Conservation (phyloP, 2,329 filamentous ascomycete species). For the Ceratocystis eucalypticola region DNA sequence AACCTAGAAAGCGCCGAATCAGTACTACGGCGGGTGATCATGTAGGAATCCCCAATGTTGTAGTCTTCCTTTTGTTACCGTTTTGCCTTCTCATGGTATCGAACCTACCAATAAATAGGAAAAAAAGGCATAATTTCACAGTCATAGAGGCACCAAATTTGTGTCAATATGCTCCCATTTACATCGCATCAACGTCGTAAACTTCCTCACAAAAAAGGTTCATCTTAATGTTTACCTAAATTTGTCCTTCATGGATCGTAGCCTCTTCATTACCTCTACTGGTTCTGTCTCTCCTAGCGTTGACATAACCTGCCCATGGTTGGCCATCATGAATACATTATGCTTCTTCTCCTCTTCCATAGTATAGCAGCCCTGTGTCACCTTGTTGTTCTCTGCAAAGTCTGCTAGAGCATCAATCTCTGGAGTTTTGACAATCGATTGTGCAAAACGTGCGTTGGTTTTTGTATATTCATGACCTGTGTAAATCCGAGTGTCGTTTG, state of each 20-base stretch:
- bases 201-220: constrained; percentile 20
- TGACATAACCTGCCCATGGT: constrained; percentile 71
- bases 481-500: constrained; percentile 84
- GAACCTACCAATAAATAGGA: too few relatives aligned
- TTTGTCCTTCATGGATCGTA: constrained; percentile 85
- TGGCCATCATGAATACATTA: constrained; percentile 90
- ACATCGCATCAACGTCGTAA: too few relatives aligned
- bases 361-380: constrained; percentile 92
- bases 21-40: too few relatives aligned
- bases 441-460: constrained; percentile 77
- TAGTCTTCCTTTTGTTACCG: too few relatives aligned
- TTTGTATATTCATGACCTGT: constrained; percentile 98
- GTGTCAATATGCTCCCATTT: too few relatives aligned
- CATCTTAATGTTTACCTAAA: constrained; percentile 41
- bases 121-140: too few relatives aligned
- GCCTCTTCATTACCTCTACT: constrained; percentile 67
- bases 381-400: constrained; percentile 64
- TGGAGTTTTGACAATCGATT: constrained; percentile 60
- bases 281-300: constrained; percentile 69
- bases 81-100: too few relatives aligned
- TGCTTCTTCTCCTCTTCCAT: constrained; percentile 96
- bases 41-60: too few relatives aligned
- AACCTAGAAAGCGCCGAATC: too few relatives aligned
- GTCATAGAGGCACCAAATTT: too few relatives aligned
- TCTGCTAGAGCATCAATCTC: constrained; percentile 62